A percentile compares a stretch with the other conserved stretches of the same genome.
phyloP scores from a whole-genome alignment of 2,329 filamentous ascomycete genomes.

The Cytospora piceae region DNA sequence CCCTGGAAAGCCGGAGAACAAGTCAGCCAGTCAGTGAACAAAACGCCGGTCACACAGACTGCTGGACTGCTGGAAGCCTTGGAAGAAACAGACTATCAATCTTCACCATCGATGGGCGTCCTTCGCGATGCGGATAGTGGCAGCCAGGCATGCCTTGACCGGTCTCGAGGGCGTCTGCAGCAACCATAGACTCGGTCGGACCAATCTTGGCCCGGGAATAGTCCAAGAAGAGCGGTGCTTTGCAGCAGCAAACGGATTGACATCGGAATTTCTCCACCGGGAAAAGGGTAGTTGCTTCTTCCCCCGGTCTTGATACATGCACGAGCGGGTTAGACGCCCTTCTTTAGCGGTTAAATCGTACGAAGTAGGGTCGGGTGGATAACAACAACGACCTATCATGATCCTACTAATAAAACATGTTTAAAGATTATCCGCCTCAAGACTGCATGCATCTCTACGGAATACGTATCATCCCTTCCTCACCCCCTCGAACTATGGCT shows the following conservation, averaged over 20 bases:
- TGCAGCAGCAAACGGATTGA: not conserved
- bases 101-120: not conserved
- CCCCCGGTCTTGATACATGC: not conserved
- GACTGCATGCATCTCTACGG: not conserved
- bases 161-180: constrained; percentile 4
- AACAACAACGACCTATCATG: not conserved
- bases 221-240: not conserved
- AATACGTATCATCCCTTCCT: not conserved
- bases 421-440: not conserved
- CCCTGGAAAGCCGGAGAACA: not conserved
- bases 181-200: not conserved
- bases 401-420: not conserved
- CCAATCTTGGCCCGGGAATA: not conserved
- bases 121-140: constrained; percentile 1
- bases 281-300: not conserved
- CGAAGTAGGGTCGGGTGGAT: not conserved
- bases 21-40: not conserved
- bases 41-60: not conserved
- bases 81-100: not conserved
- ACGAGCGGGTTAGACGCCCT: not conserved
- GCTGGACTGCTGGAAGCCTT: not conserved
- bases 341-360: not conserved
- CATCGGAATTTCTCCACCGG: not conserved
- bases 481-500: not conserved
- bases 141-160: not conserved